A percentile compares a stretch with the other conserved stretches of the same genome.
Conservation (phyloP, 108 stramenopile species). For the Nitzschia sp. region DNA sequence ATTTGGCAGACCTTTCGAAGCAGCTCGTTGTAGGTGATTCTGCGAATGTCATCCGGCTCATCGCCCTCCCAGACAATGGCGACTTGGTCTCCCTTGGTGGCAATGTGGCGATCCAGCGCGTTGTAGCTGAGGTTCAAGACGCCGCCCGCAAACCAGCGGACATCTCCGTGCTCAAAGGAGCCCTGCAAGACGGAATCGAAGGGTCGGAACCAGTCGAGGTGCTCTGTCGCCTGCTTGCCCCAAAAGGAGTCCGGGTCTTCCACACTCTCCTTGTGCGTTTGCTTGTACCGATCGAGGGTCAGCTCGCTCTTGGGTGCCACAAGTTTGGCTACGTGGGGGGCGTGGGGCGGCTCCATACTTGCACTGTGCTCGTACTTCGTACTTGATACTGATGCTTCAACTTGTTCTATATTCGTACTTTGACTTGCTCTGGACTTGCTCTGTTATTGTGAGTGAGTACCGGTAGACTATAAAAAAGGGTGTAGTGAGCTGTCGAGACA, state of each 20-base stretch:
- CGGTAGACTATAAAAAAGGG: too few relatives aligned
- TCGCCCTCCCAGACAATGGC: slow-evolving; percentile 83
- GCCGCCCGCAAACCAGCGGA: slow-evolving; percentile 82
- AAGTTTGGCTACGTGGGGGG: not conserved
- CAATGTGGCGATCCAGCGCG: slow-evolving; percentile 78
- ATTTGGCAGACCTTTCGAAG: slow-evolving; percentile 77
- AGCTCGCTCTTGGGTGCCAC: not conserved
- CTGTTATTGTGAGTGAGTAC: too few relatives aligned
- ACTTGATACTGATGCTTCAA: too few relatives aligned
- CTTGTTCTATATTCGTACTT: too few relatives aligned
- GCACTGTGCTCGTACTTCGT: too few relatives aligned
- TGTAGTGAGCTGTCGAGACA: too few relatives aligned
- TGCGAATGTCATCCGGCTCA: slow-evolving; percentile 72
- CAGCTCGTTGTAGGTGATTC: slow-evolving; percentile 77
- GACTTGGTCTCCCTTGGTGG: slow-evolving; percentile 46
- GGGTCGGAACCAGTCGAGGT: slow-evolving; percentile 69
- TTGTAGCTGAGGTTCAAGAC: slow-evolving; percentile 88
- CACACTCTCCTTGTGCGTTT: slow-evolving; percentile 53
- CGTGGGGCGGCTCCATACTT: not conserved
- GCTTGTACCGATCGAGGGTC: slow-evolving; percentile 52
- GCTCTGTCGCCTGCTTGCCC: slow-evolving; percentile 58
- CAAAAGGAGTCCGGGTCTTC: slow-evolving; percentile 59
- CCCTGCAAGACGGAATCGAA: slow-evolving; percentile 52
- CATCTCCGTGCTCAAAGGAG: slow-evolving; percentile 55
- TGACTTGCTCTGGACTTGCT: too few relatives aligned